Evolutionary conservation across 352 stramenopile genomes (phyloP).

Genomic region (Peronosclerospora sorghi): DNA sequence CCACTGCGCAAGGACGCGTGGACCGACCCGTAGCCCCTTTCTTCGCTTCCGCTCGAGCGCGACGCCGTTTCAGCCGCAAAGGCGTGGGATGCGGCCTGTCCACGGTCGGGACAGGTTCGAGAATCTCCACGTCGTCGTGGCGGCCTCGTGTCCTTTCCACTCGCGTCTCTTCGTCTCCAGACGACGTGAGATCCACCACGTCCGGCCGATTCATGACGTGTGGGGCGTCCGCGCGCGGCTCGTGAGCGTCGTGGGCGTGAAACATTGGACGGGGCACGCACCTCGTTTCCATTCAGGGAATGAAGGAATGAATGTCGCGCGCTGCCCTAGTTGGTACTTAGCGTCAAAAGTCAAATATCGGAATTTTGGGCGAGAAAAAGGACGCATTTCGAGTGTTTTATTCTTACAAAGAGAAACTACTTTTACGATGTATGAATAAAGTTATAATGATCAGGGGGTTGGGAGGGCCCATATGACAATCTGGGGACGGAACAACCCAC

Average conservation of each 20-base stretch:
- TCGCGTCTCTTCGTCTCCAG: constrained; percentile 29
- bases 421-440: no score
- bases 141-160: constrained; percentile 12
- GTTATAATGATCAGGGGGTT: no score
- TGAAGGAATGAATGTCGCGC: no score
- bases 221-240: not conserved
- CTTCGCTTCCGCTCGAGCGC: constrained; percentile 2
- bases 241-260: constrained; percentile 4
- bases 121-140: constrained; percentile 53
- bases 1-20: constrained; percentile 23
- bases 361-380: no score
- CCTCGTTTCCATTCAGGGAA: no score
- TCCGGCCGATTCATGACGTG: constrained; percentile 9
- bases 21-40: not conserved
- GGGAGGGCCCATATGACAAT: no score
- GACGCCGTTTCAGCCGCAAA: constrained; percentile 34
- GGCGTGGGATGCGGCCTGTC: constrained; percentile 6
- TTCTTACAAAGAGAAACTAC: no score
- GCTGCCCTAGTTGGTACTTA: no score
- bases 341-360: no score
- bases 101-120: constrained; percentile 13
- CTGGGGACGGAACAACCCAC: no score
- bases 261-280: no score
- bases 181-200: constrained; percentile 59
- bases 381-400: no score